Percentiles rank a stretch among this genome's conserved stretches.
Conservation (phyloP, 75 land plant genomes). For the Pinus tabuliformis region DNA sequence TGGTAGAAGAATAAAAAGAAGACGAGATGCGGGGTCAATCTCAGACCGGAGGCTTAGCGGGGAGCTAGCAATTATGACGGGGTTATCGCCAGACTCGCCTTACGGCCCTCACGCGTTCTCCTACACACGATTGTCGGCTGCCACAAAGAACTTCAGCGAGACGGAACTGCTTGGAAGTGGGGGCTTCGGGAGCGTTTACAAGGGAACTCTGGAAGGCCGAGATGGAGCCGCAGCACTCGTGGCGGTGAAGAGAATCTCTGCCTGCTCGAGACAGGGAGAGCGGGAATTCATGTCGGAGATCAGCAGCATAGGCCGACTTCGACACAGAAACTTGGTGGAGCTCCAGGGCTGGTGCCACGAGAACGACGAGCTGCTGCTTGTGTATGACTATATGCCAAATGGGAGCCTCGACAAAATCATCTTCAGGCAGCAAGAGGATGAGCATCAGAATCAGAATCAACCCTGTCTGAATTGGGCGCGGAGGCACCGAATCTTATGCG, state of each 20-base stretch:
- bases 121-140: constrained; percentile 26
- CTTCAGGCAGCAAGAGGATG: not conserved
- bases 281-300: constrained; percentile 41
- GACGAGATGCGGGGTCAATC: not conserved
- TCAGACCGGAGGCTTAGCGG: not conserved
- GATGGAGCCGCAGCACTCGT: too few species aligned
- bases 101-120: constrained; percentile 32
- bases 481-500: constrained; percentile 28
- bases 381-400: constrained; percentile 53
- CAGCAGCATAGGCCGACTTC: constrained; percentile 27
- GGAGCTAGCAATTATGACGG: not conserved
- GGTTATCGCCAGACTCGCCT: not conserved
- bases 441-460: too few species aligned
- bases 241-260: constrained; percentile 5
- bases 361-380: constrained; percentile 26
- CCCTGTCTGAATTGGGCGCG: constrained; percentile 12
- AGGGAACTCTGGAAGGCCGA: too few species aligned
- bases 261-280: constrained; percentile 30
- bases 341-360: constrained; percentile 56
- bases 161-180: too few species aligned
- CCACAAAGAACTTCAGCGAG: constrained; percentile 29
- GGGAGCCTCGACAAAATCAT: constrained; percentile 29
- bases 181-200: too few species aligned
- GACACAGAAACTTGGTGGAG: constrained; percentile 44
- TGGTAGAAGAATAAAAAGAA: not conserved